Conservation (phyloP, 306 rosid genomes). For the Benincasa hispida region DNA sequence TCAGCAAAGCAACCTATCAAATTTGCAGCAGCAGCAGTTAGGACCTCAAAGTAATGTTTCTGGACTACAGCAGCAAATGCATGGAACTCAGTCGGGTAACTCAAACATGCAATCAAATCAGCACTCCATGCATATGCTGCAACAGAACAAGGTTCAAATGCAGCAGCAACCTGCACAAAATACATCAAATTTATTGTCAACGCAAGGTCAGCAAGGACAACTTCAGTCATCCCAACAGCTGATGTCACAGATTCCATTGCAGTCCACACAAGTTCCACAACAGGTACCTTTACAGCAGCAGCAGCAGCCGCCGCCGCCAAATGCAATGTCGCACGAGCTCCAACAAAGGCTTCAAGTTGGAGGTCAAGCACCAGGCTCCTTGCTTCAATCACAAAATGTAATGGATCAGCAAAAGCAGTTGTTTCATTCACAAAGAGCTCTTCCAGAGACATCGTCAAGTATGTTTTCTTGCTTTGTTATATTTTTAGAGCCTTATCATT, state of each 20-base stretch:
- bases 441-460: conserved; percentile 74
- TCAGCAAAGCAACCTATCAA: conserved; percentile 60
- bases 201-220: conserved; percentile 64
- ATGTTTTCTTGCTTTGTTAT: conserved; percentile 17
- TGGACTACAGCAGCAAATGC: conserved; percentile 59
- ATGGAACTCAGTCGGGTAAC: conserved; percentile 57
- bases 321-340: conserved; percentile 47
- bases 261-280: conserved; percentile 70
- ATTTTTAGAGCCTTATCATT: background rate
- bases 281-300: conserved; percentile 60
- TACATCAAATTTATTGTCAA: conserved; percentile 37
- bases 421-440: conserved; percentile 66
- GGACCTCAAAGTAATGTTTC: conserved; percentile 50
- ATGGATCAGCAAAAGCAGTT: conserved; percentile 72
- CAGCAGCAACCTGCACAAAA: conserved; percentile 59
- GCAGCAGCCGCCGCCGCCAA: conserved; percentile 17
- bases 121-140: conserved; percentile 59
- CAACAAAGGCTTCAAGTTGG: conserved; percentile 66
- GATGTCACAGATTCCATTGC: conserved; percentile 63
- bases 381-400: conserved; percentile 58
- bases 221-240: conserved; percentile 55
- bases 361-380: conserved; percentile 43
- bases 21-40: conserved; percentile 70
- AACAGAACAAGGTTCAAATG: conserved; percentile 50
- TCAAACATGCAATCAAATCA: conserved; percentile 61